Percentiles rank a stretch among this genome's conserved stretches.
Conservation (phyloP, 192 early-diverging fungal species). For the Helicostylum pulchrum region DNA sequence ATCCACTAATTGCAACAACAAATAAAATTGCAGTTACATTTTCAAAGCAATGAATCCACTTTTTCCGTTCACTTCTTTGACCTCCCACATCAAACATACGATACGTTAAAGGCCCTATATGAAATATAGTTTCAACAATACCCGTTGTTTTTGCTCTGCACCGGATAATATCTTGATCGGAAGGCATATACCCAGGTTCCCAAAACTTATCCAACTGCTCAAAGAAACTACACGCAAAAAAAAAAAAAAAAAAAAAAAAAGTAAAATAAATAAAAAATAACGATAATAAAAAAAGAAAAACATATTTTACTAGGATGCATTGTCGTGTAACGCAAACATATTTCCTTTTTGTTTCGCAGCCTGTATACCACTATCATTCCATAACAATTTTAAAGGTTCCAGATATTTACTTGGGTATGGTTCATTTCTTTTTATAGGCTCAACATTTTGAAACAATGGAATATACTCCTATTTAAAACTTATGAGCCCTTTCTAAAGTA, state of each 20-base stretch:
- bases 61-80: constrained; percentile 94
- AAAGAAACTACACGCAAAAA: constrained; percentile 58
- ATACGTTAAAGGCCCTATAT: constrained; percentile 50
- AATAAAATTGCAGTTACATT: constrained; percentile 56
- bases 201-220: constrained; percentile 49
- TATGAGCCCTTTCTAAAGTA: too few species aligned
- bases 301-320: constrained; percentile 53
- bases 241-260: too few species aligned
- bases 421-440: constrained; percentile 32
- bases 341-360: constrained; percentile 37
- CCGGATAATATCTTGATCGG: constrained; percentile 55
- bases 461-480: constrained; percentile 28
- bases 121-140: constrained; percentile 56
- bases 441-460: constrained; percentile 33
- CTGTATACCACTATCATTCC: constrained; percentile 46
- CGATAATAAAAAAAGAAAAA: not conserved
- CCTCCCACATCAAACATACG: constrained; percentile 97
- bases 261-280: not conserved
- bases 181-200: constrained; percentile 45
- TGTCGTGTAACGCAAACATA: constrained; percentile 52
- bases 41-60: constrained; percentile 72
- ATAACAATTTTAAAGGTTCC: constrained; percentile 42
- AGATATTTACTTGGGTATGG: constrained; percentile 41
- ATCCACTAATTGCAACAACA: constrained; percentile 55
- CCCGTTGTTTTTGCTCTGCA: constrained; percentile 60